Evolutionary conservation across 305 asterid species (phyloP).

Genomic region (Fraxinus albicans): DNA sequence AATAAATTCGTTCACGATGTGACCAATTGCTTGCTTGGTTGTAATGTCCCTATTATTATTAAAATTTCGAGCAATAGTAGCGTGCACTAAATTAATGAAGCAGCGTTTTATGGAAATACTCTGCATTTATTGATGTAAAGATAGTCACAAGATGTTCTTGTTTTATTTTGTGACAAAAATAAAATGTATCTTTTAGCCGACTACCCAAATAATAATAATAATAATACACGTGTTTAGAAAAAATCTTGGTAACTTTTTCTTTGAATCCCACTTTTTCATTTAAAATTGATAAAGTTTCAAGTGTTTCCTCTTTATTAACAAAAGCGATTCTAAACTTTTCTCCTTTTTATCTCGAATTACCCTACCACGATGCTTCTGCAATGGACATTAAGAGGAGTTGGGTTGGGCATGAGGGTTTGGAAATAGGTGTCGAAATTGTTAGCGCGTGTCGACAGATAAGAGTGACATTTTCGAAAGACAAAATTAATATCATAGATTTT

Average conservation of each 20-base stretch:
- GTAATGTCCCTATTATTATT: background rate
- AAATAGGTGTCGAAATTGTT: background rate
- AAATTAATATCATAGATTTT: background rate
- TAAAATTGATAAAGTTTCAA: background rate
- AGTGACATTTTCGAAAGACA: background rate
- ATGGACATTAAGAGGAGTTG: background rate
- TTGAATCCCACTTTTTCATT: background rate
- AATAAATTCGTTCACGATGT: too few species aligned
- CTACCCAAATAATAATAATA: background rate
- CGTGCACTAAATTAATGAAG: background rate
- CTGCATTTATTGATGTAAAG: background rate
- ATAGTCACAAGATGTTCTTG: background rate
- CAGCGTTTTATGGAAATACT: background rate
- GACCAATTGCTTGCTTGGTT: background rate
- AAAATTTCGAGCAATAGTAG: background rate
- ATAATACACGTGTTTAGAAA: too few species aligned
- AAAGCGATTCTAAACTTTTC: background rate
- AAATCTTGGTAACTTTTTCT: background rate
- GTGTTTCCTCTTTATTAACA: background rate
- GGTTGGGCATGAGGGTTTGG: background rate
- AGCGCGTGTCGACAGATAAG: background rate
- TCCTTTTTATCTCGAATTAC: background rate
- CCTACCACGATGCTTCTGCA: background rate
- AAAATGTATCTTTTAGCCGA: background rate
- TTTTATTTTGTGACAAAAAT: background rate